These are phyloP conservation scores for Penicillium crystallinum DNA, from an alignment of 495 filamentous ascomycete genomes.

Conservation along the genomic window DNA sequence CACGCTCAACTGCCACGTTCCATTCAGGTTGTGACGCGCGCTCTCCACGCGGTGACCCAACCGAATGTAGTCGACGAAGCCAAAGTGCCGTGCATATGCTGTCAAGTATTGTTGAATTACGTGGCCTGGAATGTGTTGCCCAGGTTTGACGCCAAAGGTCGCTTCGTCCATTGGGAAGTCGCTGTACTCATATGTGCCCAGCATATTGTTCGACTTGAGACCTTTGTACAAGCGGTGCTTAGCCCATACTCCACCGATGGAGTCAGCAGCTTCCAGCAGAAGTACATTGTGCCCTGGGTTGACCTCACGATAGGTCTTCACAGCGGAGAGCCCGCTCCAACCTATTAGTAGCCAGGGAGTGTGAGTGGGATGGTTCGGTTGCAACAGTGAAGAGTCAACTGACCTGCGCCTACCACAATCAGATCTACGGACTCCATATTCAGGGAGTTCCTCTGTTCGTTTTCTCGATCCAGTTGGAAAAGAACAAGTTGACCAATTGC, in stretches of 20 bases:
- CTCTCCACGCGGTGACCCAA: slow-evolving; percentile 47
- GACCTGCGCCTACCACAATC: slow-evolving; percentile 45
- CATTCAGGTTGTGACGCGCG: slow-evolving; percentile 41
- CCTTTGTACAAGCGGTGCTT: slow-evolving; percentile 59
- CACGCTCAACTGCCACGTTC: slow-evolving; percentile 38
- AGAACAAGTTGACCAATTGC: background rate
- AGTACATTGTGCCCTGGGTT: slow-evolving; percentile 45
- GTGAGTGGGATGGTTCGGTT: background rate
- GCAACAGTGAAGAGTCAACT: background rate
- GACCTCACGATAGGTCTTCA: slow-evolving; percentile 56
- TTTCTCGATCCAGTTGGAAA: background rate
- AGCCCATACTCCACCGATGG: slow-evolving; percentile 69
- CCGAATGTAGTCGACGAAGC: slow-evolving; percentile 48
- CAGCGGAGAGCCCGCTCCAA: slow-evolving; percentile 54
- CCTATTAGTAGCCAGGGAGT: slow-evolving; percentile 28
- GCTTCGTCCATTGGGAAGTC: slow-evolving; percentile 67
- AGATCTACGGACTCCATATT: slow-evolving; percentile 29
- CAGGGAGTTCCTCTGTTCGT: background rate
- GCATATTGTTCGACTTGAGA: slow-evolving; percentile 59
- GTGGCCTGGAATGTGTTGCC: slow-evolving; percentile 63
- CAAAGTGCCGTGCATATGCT: slow-evolving; percentile 56
- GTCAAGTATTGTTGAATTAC: slow-evolving; percentile 62
- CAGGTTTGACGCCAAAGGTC: slow-evolving; percentile 53
- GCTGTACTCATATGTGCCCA: slow-evolving; percentile 63
- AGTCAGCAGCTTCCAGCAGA: slow-evolving; percentile 49